Percentiles rank a stretch among this genome's conserved stretches.
These are phyloP conservation scores for Leccinum arenicola DNA, from an alignment of 768 basidiomycete species.

Conservation along the genomic window DNA sequence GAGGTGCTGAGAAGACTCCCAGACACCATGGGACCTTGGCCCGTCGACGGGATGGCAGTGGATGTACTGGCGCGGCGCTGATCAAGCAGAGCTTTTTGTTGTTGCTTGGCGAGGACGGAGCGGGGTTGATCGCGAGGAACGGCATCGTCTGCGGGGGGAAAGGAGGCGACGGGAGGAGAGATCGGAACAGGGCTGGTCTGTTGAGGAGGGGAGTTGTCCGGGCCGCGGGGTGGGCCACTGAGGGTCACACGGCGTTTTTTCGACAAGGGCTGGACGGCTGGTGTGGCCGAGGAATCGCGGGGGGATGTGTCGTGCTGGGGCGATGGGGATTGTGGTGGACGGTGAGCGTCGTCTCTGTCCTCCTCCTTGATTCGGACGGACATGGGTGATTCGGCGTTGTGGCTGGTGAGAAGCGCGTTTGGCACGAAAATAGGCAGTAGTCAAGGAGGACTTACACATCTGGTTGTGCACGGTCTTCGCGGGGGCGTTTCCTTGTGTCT, in stretches of 20 bases:
- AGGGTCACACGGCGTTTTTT: constrained; percentile 75
- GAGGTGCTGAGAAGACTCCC: constrained; percentile 27
- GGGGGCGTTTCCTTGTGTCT: constrained; percentile 42
- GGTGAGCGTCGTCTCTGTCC: constrained; percentile 45
- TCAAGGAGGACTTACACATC: constrained; percentile 42
- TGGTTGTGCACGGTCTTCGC: constrained; percentile 34
- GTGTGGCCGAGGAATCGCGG: constrained; percentile 33
- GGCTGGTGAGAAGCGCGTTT: constrained; percentile 20
- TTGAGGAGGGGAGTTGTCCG: constrained; percentile 39
- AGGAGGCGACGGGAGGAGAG: constrained; percentile 64
- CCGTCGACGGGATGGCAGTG: constrained; percentile 35
- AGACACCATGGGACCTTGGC: constrained; percentile 15
- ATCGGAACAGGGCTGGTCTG: constrained; percentile 53
- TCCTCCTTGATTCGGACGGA: constrained; percentile 62
- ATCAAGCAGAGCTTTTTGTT: constrained; percentile 69
- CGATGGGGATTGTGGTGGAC: constrained; percentile 36
- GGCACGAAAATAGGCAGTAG: not conserved
- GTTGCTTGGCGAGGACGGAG: constrained; percentile 64
- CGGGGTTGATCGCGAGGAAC: constrained; percentile 37
- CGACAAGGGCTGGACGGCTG: constrained; percentile 39
- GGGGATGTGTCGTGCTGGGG: constrained; percentile 14
- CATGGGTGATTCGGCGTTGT: constrained; percentile 38
- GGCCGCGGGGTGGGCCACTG: constrained; percentile 43
- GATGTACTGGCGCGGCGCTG: constrained; percentile 63
- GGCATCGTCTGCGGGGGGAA: constrained; percentile 58